A percentile compares a stretch with the other conserved stretches of the same genome.
Evolutionary conservation across 495 filamentous ascomycete genomes (phyloP).

Genomic region (Aspergillus funiculosus): DNA sequence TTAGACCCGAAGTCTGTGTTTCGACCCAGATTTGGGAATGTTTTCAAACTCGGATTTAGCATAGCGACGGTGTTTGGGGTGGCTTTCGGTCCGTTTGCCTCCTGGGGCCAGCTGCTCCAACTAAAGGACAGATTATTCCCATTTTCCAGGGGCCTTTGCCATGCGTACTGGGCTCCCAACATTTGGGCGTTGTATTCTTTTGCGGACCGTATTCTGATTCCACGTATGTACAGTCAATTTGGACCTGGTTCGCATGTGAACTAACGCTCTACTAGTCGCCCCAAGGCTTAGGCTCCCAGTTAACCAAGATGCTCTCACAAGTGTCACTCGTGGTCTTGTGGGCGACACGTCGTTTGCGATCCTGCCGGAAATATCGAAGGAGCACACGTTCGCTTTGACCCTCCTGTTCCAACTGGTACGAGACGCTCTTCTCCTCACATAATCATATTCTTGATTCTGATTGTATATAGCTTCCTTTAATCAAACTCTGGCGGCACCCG

Average conservation of each 20-base stretch:
- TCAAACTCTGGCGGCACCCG: conserved; percentile 75
- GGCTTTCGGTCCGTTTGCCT: conserved; percentile 87
- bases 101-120: conserved; percentile 83
- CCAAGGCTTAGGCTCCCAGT: conserved; percentile 69
- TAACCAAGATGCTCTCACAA: conserved; percentile 67
- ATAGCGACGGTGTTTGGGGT: conserved; percentile 66
- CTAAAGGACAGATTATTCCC: conserved; percentile 82
- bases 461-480: conserved; percentile 54
- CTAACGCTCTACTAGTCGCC: conserved; percentile 56
- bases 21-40: conserved; percentile 69
- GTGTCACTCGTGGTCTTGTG: conserved; percentile 86
- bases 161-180: conserved; percentile 98
- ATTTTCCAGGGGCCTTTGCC: conserved; percentile 87
- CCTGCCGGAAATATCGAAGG: conserved; percentile 76
- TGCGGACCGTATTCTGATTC: conserved; percentile 73
- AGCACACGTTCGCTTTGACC: conserved; percentile 74
- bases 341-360: conserved; percentile 95
- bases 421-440: background rate
- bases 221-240: conserved; percentile 46
- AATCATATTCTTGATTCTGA: conserved; percentile 1
- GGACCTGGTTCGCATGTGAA: background rate
- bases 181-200: conserved; percentile 98
- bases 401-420: conserved; percentile 72
- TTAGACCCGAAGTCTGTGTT: conserved; percentile 73
- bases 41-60: conserved; percentile 70